A percentile compares a stretch with the other conserved stretches of the same genome.
Evolutionary conservation across 169 alveolate genomes (phyloP).

Genomic region (Plasmodium vinckei): DNA sequence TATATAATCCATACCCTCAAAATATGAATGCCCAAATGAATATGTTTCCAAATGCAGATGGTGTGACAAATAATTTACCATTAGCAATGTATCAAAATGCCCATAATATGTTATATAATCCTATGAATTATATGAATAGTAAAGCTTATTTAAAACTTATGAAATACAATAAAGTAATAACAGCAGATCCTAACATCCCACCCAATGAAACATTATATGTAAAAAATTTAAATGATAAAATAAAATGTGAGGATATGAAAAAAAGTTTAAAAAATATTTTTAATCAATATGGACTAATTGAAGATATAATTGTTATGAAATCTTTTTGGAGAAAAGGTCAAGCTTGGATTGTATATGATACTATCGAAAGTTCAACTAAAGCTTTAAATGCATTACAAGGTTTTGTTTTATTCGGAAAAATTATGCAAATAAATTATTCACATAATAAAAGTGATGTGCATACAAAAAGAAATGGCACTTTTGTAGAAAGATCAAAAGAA

Average conservation of each 20-base stretch:
- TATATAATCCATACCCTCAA: constrained; percentile 28
- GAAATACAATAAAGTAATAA: constrained; percentile 77
- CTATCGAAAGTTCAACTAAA: constrained; percentile 82
- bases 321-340: constrained; percentile 91
- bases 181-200: constrained; percentile 82
- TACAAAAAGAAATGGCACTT: constrained; percentile 87
- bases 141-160: constrained; percentile 74
- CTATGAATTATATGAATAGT: constrained; percentile 64
- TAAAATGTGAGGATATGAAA: constrained; percentile 79
- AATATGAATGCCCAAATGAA: constrained; percentile 54
- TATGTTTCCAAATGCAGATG: constrained; percentile 11
- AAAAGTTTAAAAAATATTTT: constrained; percentile 80
- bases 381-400: constrained; percentile 88
- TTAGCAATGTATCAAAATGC: constrained; percentile 38
- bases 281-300: constrained; percentile 81
- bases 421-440: constrained; percentile 86
- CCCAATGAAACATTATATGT: constrained; percentile 84
- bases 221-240: constrained; percentile 83
- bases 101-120: constrained; percentile 47
- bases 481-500: constrained; percentile 82
- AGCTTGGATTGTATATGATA: constrained; percentile 87
- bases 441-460: constrained; percentile 86
- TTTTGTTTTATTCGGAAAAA: constrained; percentile 82
- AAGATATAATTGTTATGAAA: constrained; percentile 85
- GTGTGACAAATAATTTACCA: constrained; percentile 30